Evolutionary conservation across 1,284 basidiomycete genomes (phyloP).

Genomic region (Filobasidium uniguttulatum): DNA sequence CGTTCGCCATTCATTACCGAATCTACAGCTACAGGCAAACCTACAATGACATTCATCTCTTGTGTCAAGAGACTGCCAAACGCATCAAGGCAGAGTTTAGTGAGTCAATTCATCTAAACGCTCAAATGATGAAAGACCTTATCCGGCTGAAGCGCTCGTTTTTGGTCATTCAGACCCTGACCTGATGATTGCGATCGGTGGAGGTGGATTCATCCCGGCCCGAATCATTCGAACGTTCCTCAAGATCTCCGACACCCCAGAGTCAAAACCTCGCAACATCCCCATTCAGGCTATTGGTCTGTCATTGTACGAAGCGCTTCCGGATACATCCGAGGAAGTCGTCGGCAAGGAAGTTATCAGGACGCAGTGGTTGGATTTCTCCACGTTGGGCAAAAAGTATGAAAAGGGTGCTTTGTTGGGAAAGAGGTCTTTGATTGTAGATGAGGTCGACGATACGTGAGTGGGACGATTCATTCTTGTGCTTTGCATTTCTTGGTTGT

Average conservation of each 20-base stretch:
- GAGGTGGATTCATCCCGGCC: constrained; percentile 80
- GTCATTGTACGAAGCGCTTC: constrained; percentile 75
- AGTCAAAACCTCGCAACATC: constrained; percentile 55
- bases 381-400: constrained; percentile 45
- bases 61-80: constrained; percentile 30
- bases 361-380: constrained; percentile 64
- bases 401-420: constrained; percentile 49
- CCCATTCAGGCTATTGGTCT: constrained; percentile 83
- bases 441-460: constrained; percentile 87
- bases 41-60: constrained; percentile 37
- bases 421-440: constrained; percentile 66
- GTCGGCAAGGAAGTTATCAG: constrained; percentile 72
- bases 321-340: constrained; percentile 58
- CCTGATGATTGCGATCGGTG: constrained; percentile 30
- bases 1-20: not conserved
- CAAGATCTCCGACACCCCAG: constrained; percentile 45
- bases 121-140: not conserved
- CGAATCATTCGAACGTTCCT: constrained; percentile 84
- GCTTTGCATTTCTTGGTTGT: no score
- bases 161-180: constrained; percentile 8
- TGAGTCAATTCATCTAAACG: constrained; percentile 15
- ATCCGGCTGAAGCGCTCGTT: not conserved
- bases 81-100: constrained; percentile 35
- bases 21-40: constrained; percentile 25
- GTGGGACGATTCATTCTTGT: no score